Conservation (phyloP, 164 flowering plant species). For the Magnolia officinalis region DNA sequence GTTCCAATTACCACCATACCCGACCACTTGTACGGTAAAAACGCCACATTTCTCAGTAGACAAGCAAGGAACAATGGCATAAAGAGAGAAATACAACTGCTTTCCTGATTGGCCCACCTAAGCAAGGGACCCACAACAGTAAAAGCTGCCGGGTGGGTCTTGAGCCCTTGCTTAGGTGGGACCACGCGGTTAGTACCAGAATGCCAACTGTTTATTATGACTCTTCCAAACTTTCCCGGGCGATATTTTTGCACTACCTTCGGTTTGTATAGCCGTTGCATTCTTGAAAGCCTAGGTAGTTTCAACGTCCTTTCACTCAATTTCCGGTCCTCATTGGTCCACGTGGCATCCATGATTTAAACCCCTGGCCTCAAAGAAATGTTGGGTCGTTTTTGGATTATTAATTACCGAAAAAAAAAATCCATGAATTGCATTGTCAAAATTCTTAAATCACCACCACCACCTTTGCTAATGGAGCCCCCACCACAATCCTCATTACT, state of each 20-base stretch:
- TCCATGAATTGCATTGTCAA: background rate
- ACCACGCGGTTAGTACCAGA: background rate
- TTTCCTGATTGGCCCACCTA: background rate
- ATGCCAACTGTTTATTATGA: background rate
- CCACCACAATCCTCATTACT: slow-evolving; percentile 4
- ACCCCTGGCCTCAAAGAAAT: slow-evolving; percentile 1
- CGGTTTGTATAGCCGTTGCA: background rate
- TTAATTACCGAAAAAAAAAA: too few relatives aligned
- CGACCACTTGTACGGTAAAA: too few relatives aligned
- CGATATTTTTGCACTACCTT: background rate
- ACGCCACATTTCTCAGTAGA: background rate
- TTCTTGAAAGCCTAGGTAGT: background rate
- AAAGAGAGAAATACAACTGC: background rate
- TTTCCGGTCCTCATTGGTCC: background rate
- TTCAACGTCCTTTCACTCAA: background rate
- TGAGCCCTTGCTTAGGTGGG: background rate
- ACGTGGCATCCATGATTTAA: background rate
- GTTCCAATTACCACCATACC: too few relatives aligned
- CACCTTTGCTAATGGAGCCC: slow-evolving; percentile 10
- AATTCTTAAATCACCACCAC: background rate
- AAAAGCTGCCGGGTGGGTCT: background rate
- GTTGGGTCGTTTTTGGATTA: slow-evolving; percentile 1
- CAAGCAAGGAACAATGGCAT: background rate
- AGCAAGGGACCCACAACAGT: background rate
- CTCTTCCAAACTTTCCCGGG: background rate